A percentile compares a stretch with the other conserved stretches of the same genome.
These are phyloP conservation scores for Cenchrus americanus DNA, from an alignment of 176 grass and related monocot species.

Conservation along the genomic window DNA sequence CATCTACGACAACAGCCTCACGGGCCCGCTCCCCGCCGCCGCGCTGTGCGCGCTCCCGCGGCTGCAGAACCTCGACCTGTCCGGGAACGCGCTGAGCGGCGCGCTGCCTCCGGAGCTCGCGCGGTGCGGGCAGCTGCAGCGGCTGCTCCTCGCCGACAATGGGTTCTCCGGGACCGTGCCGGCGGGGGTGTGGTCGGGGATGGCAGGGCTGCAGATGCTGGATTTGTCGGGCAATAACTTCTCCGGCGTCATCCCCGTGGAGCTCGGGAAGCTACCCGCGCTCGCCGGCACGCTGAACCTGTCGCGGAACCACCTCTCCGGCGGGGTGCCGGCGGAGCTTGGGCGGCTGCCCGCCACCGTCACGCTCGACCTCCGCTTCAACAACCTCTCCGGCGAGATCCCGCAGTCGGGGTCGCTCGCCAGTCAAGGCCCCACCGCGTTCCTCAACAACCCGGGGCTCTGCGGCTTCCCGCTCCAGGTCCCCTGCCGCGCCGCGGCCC, in stretches of 20 bases:
- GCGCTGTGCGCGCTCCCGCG: slow-evolving; percentile 59
- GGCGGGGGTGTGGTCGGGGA: slow-evolving; percentile 51
- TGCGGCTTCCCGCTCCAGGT: slow-evolving; percentile 92
- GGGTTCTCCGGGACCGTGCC: slow-evolving; percentile 51
- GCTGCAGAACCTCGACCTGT: slow-evolving; percentile 83
- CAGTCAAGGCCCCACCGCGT: slow-evolving; percentile 80
- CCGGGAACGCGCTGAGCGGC: slow-evolving; percentile 58
- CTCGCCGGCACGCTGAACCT: slow-evolving; percentile 74
- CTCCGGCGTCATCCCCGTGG: slow-evolving; percentile 55
- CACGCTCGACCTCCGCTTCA: slow-evolving; percentile 79
- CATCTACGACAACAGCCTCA: slow-evolving; percentile 73
- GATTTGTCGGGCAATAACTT: slow-evolving; percentile 77
- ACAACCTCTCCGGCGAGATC: slow-evolving; percentile 91
- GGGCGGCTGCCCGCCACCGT: slow-evolving; percentile 73
- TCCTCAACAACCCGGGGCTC: slow-evolving; percentile 70
- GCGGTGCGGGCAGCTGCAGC: slow-evolving; percentile 60
- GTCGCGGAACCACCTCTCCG: slow-evolving; percentile 71
- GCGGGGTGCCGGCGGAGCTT: slow-evolving; percentile 55
- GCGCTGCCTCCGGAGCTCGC: slow-evolving; percentile 45
- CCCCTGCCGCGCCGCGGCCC: slow-evolving; percentile 54
- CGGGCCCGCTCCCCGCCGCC: slow-evolving; percentile 47
- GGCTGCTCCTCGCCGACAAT: slow-evolving; percentile 53
- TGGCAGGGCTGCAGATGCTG: slow-evolving; percentile 65
- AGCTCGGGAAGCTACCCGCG: slow-evolving; percentile 62
- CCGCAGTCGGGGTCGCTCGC: slow-evolving; percentile 73